Evolutionary conservation across 2,329 filamentous ascomycete genomes (phyloP).

Genomic region (Venturia carpophila): DNA sequence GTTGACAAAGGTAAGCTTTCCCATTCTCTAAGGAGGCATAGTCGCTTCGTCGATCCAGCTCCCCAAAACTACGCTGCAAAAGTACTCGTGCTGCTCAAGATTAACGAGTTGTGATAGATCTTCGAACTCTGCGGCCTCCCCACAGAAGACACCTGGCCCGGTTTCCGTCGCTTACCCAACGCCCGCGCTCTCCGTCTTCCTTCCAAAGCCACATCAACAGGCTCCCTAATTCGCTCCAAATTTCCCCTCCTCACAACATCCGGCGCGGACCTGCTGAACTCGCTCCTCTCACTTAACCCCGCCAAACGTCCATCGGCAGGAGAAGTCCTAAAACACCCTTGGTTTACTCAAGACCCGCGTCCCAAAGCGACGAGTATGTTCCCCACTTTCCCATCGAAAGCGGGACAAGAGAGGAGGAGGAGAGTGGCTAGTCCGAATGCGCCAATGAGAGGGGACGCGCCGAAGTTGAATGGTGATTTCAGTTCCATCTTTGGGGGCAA

Average conservation of each 20-base stretch:
- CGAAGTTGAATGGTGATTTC: slow-evolving; percentile 42
- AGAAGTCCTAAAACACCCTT: slow-evolving; percentile 69
- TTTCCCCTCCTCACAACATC: slow-evolving; percentile 76
- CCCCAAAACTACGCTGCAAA: not conserved
- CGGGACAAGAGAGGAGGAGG: slow-evolving; percentile 76
- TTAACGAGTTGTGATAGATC: slow-evolving; percentile 46
- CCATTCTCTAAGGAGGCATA: not conserved
- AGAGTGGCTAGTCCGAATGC: slow-evolving; percentile 71
- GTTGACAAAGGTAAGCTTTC: slow-evolving; percentile 52
- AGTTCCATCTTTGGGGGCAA: slow-evolving; percentile 43
- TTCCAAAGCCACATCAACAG: slow-evolving; percentile 35
- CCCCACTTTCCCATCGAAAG: slow-evolving; percentile 92
- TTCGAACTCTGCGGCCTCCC: slow-evolving; percentile 86
- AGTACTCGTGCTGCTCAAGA: slow-evolving; percentile 56
- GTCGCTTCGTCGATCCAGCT: not conserved
- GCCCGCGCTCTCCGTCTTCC: slow-evolving; percentile 67
- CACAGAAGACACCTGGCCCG: slow-evolving; percentile 74
- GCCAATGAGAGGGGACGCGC: slow-evolving; percentile 65
- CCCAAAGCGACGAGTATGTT: slow-evolving; percentile 90
- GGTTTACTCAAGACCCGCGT: slow-evolving; percentile 82
- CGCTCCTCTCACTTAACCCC: slow-evolving; percentile 69
- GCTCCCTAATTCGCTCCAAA: slow-evolving; percentile 58
- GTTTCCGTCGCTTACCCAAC: slow-evolving; percentile 79
- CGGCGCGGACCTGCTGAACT: slow-evolving; percentile 61
- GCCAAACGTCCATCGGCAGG: slow-evolving; percentile 59